Conservation (phyloP, 179 eudicot species). For the Silene noctiflora region DNA sequence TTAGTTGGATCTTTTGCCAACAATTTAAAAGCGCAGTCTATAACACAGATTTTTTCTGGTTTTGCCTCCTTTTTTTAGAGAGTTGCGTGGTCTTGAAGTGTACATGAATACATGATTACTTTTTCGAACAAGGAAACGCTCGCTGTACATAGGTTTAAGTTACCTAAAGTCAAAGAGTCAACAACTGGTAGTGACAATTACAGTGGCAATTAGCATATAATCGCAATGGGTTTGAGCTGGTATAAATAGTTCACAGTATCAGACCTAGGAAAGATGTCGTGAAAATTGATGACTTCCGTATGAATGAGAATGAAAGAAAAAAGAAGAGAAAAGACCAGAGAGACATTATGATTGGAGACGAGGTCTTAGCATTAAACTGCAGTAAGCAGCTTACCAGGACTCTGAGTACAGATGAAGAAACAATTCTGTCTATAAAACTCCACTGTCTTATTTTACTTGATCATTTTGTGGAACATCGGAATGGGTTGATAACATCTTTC, state of each 20-base stretch:
- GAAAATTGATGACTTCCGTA: not conserved
- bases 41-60: too few species aligned
- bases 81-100: too few species aligned
- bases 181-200: not conserved
- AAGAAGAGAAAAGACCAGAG: not conserved
- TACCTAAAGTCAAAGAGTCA: not conserved
- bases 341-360: not conserved
- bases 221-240: not conserved
- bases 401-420: not conserved
- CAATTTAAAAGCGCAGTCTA: too few species aligned
- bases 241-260: not conserved
- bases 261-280: too few species aligned
- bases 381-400: not conserved
- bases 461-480: not conserved
- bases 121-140: too few species aligned
- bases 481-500: not conserved
- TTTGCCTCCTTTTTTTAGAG: too few species aligned
- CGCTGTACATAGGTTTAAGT: not conserved
- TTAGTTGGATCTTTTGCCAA: too few species aligned
- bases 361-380: conserved; percentile 2
- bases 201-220: not conserved
- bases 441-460: not conserved
- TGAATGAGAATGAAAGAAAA: not conserved
- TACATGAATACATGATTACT: too few species aligned
- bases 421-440: not conserved